These are phyloP conservation scores for Amaranthus hypochondriacus DNA, from an alignment of 148 eudicot genomes.

Conservation along the genomic window DNA sequence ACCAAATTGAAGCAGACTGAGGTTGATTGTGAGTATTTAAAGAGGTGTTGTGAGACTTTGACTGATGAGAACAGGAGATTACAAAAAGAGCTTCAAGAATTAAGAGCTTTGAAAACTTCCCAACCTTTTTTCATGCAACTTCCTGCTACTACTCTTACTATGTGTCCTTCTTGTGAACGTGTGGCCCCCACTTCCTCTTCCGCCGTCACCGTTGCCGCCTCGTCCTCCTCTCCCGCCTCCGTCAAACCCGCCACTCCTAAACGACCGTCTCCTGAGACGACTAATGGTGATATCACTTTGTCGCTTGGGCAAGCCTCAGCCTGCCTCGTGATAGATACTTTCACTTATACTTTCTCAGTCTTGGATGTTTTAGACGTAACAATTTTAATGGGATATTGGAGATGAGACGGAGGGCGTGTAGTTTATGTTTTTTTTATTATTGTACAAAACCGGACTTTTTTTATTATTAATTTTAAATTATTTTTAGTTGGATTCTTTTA, in stretches of 20 bases:
- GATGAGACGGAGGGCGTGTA: too few relatives aligned
- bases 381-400: constrained; percentile 10
- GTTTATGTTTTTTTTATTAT: neutral
- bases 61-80: constrained; percentile 85
- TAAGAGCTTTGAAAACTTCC: constrained; percentile 69
- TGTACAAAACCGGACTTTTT: neutral
- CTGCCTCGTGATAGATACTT: constrained; percentile 17
- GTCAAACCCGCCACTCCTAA: neutral
- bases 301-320: constrained; percentile 26
- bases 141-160: constrained; percentile 83
- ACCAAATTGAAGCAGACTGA: constrained; percentile 95
- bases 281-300: neutral
- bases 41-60: constrained; percentile 75
- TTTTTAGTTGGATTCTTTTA: constrained; percentile 16
- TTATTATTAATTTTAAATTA: neutral
- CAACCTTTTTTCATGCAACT: constrained; percentile 70
- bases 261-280: neutral
- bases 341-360: neutral
- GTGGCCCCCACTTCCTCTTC: constrained; percentile 46
- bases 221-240: neutral
- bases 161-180: constrained; percentile 94
- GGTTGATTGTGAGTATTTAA: constrained; percentile 90
- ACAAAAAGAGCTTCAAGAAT: constrained; percentile 79
- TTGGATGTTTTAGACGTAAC: neutral
- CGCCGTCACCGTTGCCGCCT: constrained; percentile 16